phyloP scores from a whole-genome alignment of 345 rosid species.

The sweet orange (Citrus sinensis) region DNA sequence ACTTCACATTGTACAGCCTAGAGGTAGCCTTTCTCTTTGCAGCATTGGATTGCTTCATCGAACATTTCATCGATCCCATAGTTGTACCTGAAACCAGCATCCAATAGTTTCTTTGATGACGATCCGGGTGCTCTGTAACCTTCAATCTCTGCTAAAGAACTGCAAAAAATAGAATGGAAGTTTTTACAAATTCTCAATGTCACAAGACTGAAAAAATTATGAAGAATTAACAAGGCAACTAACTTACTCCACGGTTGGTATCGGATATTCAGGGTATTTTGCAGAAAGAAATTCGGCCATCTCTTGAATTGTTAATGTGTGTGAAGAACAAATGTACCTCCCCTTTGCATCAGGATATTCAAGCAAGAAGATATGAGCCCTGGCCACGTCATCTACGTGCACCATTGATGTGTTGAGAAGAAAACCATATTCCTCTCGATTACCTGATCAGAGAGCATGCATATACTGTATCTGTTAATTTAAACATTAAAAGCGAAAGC shows the following conservation, averaged over 20 bases:
- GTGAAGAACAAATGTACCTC: constrained; percentile 37
- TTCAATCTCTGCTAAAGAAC: constrained; percentile 20
- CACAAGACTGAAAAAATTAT: too few relatives aligned
- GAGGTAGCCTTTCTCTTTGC: constrained; percentile 35
- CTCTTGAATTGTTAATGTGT: constrained; percentile 8
- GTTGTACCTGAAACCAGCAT: constrained; percentile 29
- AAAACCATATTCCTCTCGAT: not conserved
- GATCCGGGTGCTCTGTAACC: not conserved
- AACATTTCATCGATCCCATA: constrained; percentile 31
- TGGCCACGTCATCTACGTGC: constrained; percentile 38
- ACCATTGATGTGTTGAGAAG: constrained; percentile 15
- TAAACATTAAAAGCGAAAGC: too few relatives aligned
- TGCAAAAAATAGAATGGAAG: not conserved
- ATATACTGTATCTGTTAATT: too few relatives aligned
- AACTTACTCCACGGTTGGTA: constrained; percentile 29
- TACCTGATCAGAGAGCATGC: not conserved
- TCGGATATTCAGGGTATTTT: constrained; percentile 25
- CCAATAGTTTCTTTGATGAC: constrained; percentile 36
- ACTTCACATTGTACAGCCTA: not conserved
- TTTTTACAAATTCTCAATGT: not conserved
- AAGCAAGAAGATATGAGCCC: constrained; percentile 40
- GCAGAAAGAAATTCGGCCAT: constrained; percentile 26
- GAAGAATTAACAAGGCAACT: not conserved
- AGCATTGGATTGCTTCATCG: constrained; percentile 35
- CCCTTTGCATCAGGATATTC: constrained; percentile 35